These are phyloP conservation scores for Penicillium sp. DNA, from an alignment of 2,329 filamentous ascomycete genomes.

Conservation along the genomic window DNA sequence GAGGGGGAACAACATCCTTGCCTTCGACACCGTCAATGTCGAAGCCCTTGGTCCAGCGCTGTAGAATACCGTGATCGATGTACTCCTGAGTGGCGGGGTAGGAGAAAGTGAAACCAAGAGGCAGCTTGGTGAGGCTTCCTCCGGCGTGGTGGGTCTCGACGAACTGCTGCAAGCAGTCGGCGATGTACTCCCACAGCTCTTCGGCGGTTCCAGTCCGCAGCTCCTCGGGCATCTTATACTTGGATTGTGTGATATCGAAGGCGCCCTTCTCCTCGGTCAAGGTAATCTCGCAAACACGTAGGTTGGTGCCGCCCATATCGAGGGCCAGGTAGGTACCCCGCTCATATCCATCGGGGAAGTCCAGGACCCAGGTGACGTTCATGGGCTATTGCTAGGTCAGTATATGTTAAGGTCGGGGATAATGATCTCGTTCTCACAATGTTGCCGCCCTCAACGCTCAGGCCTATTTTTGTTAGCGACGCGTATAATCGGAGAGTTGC, in stretches of 20 bases:
- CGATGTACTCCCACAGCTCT: conserved; percentile 92
- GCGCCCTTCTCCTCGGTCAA: conserved; percentile 83
- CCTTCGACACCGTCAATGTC: conserved; percentile 92
- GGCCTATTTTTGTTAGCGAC: conserved; percentile 52
- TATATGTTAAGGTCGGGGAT: conserved; percentile 1
- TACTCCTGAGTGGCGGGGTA: conserved; percentile 92
- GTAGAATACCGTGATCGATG: conserved; percentile 87
- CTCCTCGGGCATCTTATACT: conserved; percentile 92
- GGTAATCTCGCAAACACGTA: conserved; percentile 90
- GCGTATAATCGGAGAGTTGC: not conserved
- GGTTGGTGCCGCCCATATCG: conserved; percentile 94
- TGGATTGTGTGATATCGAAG: conserved; percentile 93
- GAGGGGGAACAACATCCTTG: conserved; percentile 82
- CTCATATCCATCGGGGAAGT: conserved; percentile 81
- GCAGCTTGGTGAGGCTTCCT: conserved; percentile 60
- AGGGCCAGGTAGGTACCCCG: conserved; percentile 84
- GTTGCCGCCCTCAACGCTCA: conserved; percentile 82
- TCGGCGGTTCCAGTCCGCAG: conserved; percentile 81
- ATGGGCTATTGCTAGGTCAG: conserved; percentile 65
- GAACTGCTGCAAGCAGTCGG: conserved; percentile 88
- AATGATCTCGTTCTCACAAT: conserved; percentile 63
- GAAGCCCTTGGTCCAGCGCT: conserved; percentile 97
- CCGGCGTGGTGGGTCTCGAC: conserved; percentile 77
- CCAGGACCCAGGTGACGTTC: conserved; percentile 97
- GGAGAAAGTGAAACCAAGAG: conserved; percentile 92